Evolutionary conservation across 306 rosid genomes (phyloP).

Genomic region (Begonia loranthoides): DNA sequence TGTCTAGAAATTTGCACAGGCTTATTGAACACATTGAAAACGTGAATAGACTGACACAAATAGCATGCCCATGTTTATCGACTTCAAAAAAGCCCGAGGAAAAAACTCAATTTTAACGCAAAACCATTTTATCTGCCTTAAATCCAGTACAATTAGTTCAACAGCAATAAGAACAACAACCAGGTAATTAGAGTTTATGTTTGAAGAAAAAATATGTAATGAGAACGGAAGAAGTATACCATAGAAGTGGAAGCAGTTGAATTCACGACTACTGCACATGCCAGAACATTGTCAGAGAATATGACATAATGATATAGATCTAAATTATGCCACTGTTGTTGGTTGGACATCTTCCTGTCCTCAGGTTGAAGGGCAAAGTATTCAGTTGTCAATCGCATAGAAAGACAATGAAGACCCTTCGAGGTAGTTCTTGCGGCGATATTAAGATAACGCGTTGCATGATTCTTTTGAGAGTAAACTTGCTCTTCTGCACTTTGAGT

Average conservation of each 20-base stretch:
- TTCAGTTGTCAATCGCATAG: conserved; percentile 72
- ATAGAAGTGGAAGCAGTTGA: conserved; percentile 62
- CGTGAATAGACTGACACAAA: no score
- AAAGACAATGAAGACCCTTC: conserved; percentile 87
- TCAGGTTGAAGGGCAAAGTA: conserved; percentile 55
- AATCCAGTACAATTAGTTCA: neutral
- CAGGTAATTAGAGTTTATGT: no score
- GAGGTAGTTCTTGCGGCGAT: conserved; percentile 82
- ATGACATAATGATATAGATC: conserved; percentile 72
- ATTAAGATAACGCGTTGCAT: conserved; percentile 48
- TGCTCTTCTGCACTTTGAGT: conserved; percentile 59
- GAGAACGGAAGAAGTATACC: conserved; percentile 29
- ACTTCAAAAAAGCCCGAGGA: no score
- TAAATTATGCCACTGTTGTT: conserved; percentile 47
- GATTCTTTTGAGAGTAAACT: conserved; percentile 37
- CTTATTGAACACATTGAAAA: neutral
- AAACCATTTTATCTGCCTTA: no score
- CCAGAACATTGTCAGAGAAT: conserved; percentile 94
- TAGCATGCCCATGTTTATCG: no score
- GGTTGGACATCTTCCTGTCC: conserved; percentile 48
- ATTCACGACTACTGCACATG: conserved; percentile 82
- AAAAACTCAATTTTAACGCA: no score
- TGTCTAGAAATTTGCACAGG: neutral
- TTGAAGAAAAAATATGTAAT: neutral
- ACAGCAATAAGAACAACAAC: neutral